Percentiles rank a stretch among this genome's conserved stretches.
Conservation (phyloP, 495 filamentous ascomycete species). For the Friedmanniomyces simplex region DNA sequence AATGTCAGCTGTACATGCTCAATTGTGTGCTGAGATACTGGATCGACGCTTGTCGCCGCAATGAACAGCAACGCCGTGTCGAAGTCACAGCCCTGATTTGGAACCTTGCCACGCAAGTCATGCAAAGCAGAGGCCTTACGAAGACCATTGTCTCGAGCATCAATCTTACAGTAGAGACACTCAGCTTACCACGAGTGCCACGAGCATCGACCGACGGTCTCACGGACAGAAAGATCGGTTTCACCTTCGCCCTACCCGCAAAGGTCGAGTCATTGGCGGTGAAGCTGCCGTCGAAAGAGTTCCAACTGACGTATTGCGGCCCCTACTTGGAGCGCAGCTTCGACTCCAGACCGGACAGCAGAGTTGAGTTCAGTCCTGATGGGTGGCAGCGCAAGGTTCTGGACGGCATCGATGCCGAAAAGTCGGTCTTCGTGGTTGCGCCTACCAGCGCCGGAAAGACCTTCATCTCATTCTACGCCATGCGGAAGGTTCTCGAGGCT, state of each 20-base stretch:
- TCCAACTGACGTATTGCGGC: slow-evolving; percentile 57
- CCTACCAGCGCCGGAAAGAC: slow-evolving; percentile 63
- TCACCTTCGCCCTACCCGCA: slow-evolving; percentile 28
- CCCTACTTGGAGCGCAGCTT: slow-evolving; percentile 65
- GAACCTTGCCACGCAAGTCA: slow-evolving; percentile 15
- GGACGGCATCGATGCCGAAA: slow-evolving; percentile 57
- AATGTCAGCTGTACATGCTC: slow-evolving; percentile 40
- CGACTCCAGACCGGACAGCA: slow-evolving; percentile 52
- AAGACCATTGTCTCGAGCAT: slow-evolving; percentile 26
- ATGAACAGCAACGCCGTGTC: slow-evolving; percentile 18
- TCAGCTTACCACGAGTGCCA: slow-evolving; percentile 26
- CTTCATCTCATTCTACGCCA: slow-evolving; percentile 63
- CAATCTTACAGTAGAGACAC: slow-evolving; percentile 21
- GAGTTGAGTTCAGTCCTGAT: slow-evolving; percentile 62
- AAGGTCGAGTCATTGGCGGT: slow-evolving; percentile 19
- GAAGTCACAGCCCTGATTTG: slow-evolving; percentile 27
- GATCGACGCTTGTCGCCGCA: slow-evolving; percentile 19
- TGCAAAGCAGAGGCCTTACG: slow-evolving; percentile 24
- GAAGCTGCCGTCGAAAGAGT: slow-evolving; percentile 34
- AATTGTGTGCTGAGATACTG: slow-evolving; percentile 34
- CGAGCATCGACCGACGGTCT: slow-evolving; percentile 5
- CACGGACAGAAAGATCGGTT: slow-evolving; percentile 31
- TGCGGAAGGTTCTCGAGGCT: slow-evolving; percentile 58
- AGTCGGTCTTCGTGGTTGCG: slow-evolving; percentile 63
- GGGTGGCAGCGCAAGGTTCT: slow-evolving; percentile 65